Evolutionary conservation across 1,139 yeast genomes (phyloP).

Genomic region (Ashbya aceris): DNA sequence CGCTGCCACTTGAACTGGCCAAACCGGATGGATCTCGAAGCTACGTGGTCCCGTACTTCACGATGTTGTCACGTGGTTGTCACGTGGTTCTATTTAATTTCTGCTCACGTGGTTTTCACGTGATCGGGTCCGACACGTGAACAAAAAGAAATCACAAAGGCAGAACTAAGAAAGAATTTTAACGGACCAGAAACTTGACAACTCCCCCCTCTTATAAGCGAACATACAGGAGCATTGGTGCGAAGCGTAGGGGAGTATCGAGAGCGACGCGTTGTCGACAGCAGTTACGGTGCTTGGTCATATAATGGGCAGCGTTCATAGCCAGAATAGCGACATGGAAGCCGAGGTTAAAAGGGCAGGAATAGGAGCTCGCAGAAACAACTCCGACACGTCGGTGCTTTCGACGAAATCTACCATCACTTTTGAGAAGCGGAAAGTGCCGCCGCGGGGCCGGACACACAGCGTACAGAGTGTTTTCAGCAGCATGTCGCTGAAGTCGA

Average conservation of each 20-base stretch:
- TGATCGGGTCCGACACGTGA: neutral
- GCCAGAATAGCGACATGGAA: constrained; percentile 18
- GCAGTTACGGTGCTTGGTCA: constrained; percentile 83
- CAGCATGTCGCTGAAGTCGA: constrained; percentile 46
- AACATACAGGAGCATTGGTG: neutral
- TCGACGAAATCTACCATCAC: constrained; percentile 25
- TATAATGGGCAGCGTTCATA: constrained; percentile 22
- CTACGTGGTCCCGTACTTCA: no score
- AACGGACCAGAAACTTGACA: neutral
- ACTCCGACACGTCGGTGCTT: constrained; percentile 12
- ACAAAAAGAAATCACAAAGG: neutral
- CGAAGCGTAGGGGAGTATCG: neutral
- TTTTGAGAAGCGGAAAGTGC: constrained; percentile 44
- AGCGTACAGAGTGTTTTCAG: constrained; percentile 59
- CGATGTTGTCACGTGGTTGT: neutral
- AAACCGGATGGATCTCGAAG: no score
- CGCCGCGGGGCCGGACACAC: constrained; percentile 45
- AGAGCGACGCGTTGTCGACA: constrained; percentile 35
- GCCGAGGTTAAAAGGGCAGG: constrained; percentile 12
- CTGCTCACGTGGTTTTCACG: neutral
- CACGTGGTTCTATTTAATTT: no score
- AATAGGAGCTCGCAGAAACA: constrained; percentile 9
- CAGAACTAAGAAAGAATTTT: neutral
- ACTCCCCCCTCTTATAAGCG: neutral
- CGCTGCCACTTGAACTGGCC: no score